Base-by-base conservation (phyloP, 2,329 filamentous ascomycete genomes). In the Lachnellula cervina region DNA sequence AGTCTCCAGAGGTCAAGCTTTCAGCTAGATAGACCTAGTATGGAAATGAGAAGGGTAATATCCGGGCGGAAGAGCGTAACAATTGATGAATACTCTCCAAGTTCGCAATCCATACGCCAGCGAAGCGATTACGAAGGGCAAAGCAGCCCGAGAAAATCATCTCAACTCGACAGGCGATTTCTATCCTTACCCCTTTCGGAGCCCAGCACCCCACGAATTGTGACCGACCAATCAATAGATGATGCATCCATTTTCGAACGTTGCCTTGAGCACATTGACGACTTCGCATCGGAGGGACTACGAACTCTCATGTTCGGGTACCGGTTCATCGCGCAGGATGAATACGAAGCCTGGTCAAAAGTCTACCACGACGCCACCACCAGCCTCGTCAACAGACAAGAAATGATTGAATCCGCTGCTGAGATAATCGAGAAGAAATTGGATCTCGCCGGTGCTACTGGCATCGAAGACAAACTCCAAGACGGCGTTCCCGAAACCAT, bases 391-490 rank as follows among this genome's bases (percentile, higher is more conserved):
- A 82, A 94, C 65, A 84, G 92, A 13, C 89, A 94, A 65, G 79
- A 84, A 56, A 82, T 84, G 62, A 88, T 96, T 45, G 92, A 96
- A 67, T 80, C 82, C 57, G 90, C 87, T 0, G 90, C 86, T 11
- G 89, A 96, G 67, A 71, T 87, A 45, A 87, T 97, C 52, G 92
- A 97, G 71, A 81, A 87, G 59, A 80, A 87, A 42, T 81, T 96
- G n/a, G 89, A 94, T 56, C 81, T 97, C 7, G 84, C 89, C 2
- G 92, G 92, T 4, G 92, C 89, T 0, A 95, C 92, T 0, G 92
- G 92, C 1, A 96, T 97, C 58, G 92, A 97, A 73, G 92, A 97
- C 69, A 95, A 94, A 70, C 78, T 97, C 21, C 92, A 97, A 69
- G 81, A 86, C 52, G 92, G 91, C 7, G 92, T 97, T 13, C 43